Conservation (phyloP, 208 protist species). For the Wallacemonas sp. region DNA sequence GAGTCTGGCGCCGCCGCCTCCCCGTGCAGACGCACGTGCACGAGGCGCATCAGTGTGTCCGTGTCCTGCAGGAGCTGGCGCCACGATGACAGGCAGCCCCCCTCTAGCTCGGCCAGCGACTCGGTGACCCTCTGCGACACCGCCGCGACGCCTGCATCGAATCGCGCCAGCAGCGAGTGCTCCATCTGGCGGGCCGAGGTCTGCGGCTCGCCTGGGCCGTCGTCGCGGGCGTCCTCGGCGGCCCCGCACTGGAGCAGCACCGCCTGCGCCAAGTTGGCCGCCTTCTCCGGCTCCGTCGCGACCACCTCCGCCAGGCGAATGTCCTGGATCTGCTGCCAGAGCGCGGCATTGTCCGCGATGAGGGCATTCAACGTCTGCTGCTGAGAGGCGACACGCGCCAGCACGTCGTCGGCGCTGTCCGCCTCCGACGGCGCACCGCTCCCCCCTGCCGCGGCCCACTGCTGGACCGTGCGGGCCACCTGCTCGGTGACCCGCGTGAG, state of each 20-base stretch:
- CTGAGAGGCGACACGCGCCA: constrained; percentile 32
- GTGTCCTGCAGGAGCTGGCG: constrained; percentile 6
- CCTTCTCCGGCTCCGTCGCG: constrained; percentile 20
- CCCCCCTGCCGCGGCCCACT: background rate
- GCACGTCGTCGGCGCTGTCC: background rate
- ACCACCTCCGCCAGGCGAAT: background rate
- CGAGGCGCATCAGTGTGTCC: background rate
- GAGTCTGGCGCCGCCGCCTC: no score
- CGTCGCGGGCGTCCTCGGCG: background rate
- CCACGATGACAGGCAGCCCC: background rate
- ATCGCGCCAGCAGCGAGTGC: background rate
- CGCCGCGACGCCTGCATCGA: background rate
- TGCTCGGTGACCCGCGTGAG: constrained; percentile 9
- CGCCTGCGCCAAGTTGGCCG: constrained; percentile 9
- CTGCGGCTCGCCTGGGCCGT: background rate
- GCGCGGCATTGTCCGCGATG: constrained; percentile 46
- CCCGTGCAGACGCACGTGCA: background rate
- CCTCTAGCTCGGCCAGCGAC: background rate
- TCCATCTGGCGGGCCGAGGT: constrained; percentile 12
- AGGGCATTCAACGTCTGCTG: constrained; percentile 43
- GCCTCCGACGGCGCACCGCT: no score
- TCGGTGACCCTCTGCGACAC: background rate
- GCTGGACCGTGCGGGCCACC: background rate
- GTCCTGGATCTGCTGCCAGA: constrained; percentile 53
- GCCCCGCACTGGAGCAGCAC: constrained; percentile 16